Evolutionary conservation across 345 rosid species (phyloP), one percentile per base, ranked within the genome.

Genomic region (Corchorus olitorius): DNA sequence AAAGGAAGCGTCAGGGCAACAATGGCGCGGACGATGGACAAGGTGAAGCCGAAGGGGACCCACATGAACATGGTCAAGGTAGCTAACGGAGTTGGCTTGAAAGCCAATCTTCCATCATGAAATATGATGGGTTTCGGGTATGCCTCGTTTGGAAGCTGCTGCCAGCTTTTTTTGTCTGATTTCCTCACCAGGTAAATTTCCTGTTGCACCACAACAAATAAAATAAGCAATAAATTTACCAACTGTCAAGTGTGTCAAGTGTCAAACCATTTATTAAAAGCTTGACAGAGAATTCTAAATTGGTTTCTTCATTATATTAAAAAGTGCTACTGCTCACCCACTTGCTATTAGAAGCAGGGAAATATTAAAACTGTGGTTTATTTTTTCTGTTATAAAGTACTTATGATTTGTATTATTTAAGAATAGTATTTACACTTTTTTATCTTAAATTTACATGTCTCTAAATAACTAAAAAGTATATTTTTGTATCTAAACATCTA

Each of bases 21-120:
- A 50, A 79, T 2, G 35, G 55, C 63, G 45, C 98, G 82, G 67
- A 80, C 54, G 54, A 87, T 58, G 62, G 90, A 64, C 0, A 89
- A 86, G 10, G 20, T 1, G 33, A 75, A 19, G 9, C 94, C 91
- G 50, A 92, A 83, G 6, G 97, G 97, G 54, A 86, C 64, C 97
- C 98, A 94, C 75, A 89, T 80, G 85, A 91, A 87, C 83, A 91
- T 73, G 72, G 81, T 82, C 8, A 94, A 70, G 39, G 92, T 73
- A 70, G 87, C 76, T 22, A 70, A 16, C 27, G 84, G 87, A 35
- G 87, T 83, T 52, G 97, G 98, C 58, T 63, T 85, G n/a, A 88
- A 78, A 41, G 93, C 94, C 27, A 94, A 79, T 69, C 97, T 82
- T n/a, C 97, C 94, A 58, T 94, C 98, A 43, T 91, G 98, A 77